Evolutionary conservation across 2,329 filamentous ascomycete genomes (phyloP).

Genomic region (Colletotrichum eleusines): DNA sequence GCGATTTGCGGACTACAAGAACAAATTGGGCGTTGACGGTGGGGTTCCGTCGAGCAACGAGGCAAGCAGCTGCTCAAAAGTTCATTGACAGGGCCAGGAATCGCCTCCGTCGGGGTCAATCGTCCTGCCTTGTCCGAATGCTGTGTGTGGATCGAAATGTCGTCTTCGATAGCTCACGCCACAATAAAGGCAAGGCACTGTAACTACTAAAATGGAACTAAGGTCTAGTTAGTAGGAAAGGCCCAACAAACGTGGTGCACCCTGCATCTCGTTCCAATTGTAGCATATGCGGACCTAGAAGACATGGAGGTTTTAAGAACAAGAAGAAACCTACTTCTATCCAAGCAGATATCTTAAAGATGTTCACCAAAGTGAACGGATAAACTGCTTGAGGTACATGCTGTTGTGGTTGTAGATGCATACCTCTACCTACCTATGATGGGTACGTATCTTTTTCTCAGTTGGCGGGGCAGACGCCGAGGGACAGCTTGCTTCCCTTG

Average conservation of each 20-base stretch:
- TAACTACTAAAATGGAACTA: background rate
- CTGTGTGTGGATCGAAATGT: background rate
- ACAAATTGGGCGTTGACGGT: background rate
- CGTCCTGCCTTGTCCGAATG: background rate
- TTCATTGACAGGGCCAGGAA: background rate
- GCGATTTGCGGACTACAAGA: conserved; percentile 47
- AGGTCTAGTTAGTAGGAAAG: background rate
- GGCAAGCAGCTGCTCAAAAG: background rate
- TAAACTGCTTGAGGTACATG: background rate
- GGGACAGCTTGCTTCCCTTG: background rate
- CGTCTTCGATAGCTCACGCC: background rate
- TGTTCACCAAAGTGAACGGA: background rate
- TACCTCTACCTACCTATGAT: no score
- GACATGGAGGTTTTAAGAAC: background rate
- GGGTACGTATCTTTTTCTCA: conserved; percentile 6
- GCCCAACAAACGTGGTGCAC: no score
- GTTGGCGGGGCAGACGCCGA: conserved; percentile 3
- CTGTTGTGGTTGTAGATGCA: background rate
- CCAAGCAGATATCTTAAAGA: background rate
- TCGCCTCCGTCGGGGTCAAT: background rate
- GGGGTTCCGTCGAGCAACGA: background rate
- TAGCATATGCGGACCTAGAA: background rate
- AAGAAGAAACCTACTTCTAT: background rate
- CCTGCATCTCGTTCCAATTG: background rate
- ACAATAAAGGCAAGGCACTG: background rate